These are phyloP conservation scores for Harrya chromipes DNA, from an alignment of 768 basidiomycete species.

Conservation along the genomic window DNA sequence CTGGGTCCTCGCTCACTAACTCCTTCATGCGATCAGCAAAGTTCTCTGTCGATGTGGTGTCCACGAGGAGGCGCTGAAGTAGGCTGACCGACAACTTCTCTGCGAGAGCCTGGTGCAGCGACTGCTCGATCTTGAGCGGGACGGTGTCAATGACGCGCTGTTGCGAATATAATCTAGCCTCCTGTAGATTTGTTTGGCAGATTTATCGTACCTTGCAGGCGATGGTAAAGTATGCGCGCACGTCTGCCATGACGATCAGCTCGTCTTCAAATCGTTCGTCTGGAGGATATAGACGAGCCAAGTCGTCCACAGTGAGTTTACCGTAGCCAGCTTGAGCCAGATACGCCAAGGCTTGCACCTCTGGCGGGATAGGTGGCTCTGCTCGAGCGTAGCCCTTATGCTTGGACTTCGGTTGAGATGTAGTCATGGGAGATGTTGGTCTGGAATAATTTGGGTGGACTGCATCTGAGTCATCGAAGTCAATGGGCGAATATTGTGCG, in stretches of 20 bases:
- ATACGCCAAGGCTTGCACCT: conserved; percentile 16
- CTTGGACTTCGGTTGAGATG: too few species aligned
- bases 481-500: too few species aligned
- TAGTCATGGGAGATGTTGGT: too few species aligned
- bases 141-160: conserved; percentile 57
- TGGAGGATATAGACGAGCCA: conserved; percentile 24
- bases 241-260: conserved; percentile 49
- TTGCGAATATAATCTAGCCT: background rate
- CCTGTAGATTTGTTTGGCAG: background rate
- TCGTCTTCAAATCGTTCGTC: conserved; percentile 39
- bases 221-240: conserved; percentile 55
- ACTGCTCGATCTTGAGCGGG: conserved; percentile 47
- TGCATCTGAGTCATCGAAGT: too few species aligned
- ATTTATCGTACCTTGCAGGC: conserved; percentile 45
- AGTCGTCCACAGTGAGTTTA: conserved; percentile 19
- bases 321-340: conserved; percentile 33
- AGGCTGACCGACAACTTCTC: conserved; percentile 36
- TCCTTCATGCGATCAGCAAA: conserved; percentile 33
- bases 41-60: conserved; percentile 9
- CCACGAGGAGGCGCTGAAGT: conserved; percentile 30
- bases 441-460: too few species aligned
- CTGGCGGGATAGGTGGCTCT: background rate
- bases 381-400: too few species aligned
- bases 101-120: conserved; percentile 40
- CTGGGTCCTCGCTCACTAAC: conserved; percentile 48